Evolutionary conservation across 345 rosid genomes (phyloP).

Genomic region (Eucalyptus tenuipes): DNA sequence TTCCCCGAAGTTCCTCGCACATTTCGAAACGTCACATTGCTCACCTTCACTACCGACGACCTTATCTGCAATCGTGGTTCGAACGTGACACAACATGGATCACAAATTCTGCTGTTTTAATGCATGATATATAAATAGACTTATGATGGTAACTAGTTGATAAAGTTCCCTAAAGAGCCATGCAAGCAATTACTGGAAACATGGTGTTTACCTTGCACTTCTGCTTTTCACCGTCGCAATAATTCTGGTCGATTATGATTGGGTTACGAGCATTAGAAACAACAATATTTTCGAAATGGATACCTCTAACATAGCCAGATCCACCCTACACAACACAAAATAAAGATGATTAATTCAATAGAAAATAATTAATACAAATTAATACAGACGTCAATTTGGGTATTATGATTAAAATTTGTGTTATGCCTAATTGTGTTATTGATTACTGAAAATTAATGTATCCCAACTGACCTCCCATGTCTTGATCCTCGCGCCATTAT

Average conservation of each 20-base stretch:
- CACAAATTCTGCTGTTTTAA: not conserved
- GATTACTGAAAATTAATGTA: not conserved
- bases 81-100: not conserved
- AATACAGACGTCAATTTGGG: not conserved
- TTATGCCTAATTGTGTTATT: not conserved
- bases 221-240: not conserved
- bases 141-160: not conserved
- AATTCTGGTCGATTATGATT: not conserved
- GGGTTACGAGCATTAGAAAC: not conserved
- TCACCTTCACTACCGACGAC: conserved; percentile 11
- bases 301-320: not conserved
- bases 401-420: not conserved
- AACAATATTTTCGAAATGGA: not conserved
- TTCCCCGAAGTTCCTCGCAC: conserved; percentile 17
- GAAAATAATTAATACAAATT: too few species aligned
- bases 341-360: not conserved
- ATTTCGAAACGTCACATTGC: conserved; percentile 10
- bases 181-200: not conserved
- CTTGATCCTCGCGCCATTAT: conserved; percentile 26
- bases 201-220: not conserved
- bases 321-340: not conserved
- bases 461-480: conserved; percentile 14
- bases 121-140: not conserved
- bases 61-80: not conserved
- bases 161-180: not conserved